Conservation (phyloP, 2,329 filamentous ascomycete species). For the Fusarium staphyleae region DNA sequence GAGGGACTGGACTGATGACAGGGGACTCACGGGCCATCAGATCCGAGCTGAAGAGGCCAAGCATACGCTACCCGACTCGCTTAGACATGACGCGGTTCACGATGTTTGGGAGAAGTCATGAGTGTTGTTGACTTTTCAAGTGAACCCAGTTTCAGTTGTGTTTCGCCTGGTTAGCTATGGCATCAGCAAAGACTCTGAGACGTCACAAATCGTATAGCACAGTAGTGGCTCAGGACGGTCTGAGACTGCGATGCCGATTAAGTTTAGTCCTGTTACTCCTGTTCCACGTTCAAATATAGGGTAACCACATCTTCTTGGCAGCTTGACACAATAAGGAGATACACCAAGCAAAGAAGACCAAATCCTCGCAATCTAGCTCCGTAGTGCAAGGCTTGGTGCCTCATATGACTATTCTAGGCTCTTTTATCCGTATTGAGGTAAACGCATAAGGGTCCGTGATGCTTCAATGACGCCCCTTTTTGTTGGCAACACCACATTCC, state of each 20-base stretch:
- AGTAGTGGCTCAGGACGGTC: conserved; percentile 7
- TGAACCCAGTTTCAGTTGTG: conserved; percentile 34
- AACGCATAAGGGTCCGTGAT: conserved; percentile 1
- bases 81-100: conserved; percentile 31
- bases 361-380: background rate
- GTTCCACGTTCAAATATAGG: conserved; percentile 19
- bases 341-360: background rate
- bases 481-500: conserved; percentile 29
- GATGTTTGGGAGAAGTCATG: conserved; percentile 17
- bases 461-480: conserved; percentile 16
- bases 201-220: conserved; percentile 17
- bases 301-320: conserved; percentile 7
- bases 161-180: conserved; percentile 27
- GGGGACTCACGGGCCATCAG: conserved; percentile 30
- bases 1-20: conserved; percentile 1
- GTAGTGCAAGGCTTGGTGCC: background rate
- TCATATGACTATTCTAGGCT: background rate
- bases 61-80: conserved; percentile 5
- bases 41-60: conserved; percentile 12
- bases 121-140: conserved; percentile 20
- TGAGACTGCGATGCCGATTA: conserved; percentile 9
- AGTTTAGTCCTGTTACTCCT: background rate
- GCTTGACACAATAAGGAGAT: background rate
- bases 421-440: background rate
- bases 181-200: conserved; percentile 22